phyloP scores from a whole-genome alignment of 2,329 filamentous ascomycete species.

The Furcasterigmium sp. region DNA sequence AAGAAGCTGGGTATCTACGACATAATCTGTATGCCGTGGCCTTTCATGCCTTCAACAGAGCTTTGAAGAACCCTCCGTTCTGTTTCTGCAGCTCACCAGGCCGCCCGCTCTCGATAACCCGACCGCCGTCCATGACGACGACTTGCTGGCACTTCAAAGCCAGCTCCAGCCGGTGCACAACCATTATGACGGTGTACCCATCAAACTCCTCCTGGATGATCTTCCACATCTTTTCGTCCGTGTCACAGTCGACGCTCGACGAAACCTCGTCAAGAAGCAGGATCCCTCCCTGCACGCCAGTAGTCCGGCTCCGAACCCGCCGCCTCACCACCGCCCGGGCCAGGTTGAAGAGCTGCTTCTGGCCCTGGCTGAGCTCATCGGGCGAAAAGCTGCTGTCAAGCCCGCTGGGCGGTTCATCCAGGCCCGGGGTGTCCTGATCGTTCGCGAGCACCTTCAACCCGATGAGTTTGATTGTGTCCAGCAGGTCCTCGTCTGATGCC shows the following conservation, averaged over 20 bases:
- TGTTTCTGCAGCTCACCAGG: conserved; percentile 1
- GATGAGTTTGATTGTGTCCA: conserved; percentile 28
- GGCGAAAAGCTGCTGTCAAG: conserved; percentile 33
- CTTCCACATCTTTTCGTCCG: conserved; percentile 23
- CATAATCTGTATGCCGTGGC: too few relatives aligned
- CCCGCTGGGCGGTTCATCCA: conserved; percentile 24
- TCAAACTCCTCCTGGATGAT: conserved; percentile 23
- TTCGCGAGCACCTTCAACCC: conserved; percentile 11
- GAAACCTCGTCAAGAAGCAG: conserved; percentile 28
- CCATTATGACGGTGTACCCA: conserved; percentile 40
- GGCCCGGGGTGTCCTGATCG: neutral
- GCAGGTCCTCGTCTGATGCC: conserved; percentile 22
- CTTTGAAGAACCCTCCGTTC: conserved; percentile 3
- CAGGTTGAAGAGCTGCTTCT: conserved; percentile 60
- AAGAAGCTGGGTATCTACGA: too few relatives aligned
- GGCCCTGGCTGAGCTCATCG: conserved; percentile 49
- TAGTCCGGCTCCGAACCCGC: conserved; percentile 17
- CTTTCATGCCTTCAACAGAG: neutral
- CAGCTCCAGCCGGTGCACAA: conserved; percentile 33
- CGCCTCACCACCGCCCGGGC: conserved; percentile 50
- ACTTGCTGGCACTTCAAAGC: conserved; percentile 41
- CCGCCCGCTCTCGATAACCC: conserved; percentile 26
- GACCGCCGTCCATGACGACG: conserved; percentile 35
- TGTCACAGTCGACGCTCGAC: conserved; percentile 24
- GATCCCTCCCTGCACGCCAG: conserved; percentile 16